These are phyloP conservation scores for Mycosphaerelloides madeirae DNA, from an alignment of 2,329 filamentous ascomycete species.

Conservation along the genomic window DNA sequence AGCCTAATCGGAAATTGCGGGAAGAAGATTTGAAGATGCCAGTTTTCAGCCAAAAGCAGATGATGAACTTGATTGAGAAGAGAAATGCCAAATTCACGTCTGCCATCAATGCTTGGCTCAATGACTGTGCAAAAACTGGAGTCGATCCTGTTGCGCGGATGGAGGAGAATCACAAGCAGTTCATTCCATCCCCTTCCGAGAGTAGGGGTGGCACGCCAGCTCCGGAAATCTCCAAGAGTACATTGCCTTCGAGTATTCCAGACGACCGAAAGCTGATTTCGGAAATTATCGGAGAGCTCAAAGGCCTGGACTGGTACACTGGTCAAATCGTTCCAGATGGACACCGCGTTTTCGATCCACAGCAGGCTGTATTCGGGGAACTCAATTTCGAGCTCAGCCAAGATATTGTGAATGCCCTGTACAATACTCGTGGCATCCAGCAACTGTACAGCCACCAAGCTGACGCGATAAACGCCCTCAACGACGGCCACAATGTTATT, in stretches of 20 bases:
- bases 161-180: slow-evolving; percentile 53
- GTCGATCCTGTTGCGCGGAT: slow-evolving; percentile 66
- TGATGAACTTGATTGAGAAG: slow-evolving; percentile 84
- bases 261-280: slow-evolving; percentile 72
- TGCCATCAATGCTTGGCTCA: slow-evolving; percentile 72
- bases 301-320: slow-evolving; percentile 78
- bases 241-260: slow-evolving; percentile 68
- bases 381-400: slow-evolving; percentile 84
- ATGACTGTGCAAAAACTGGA: slow-evolving; percentile 60
- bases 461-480: slow-evolving; percentile 83
- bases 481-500: slow-evolving; percentile 80
- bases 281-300: slow-evolving; percentile 81
- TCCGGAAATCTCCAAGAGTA: slow-evolving; percentile 36
- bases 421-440: slow-evolving; percentile 83
- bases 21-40: slow-evolving; percentile 86
- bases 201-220: slow-evolving; percentile 41
- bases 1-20: slow-evolving; percentile 61
- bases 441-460: slow-evolving; percentile 87
- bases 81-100: slow-evolving; percentile 77
- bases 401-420: slow-evolving; percentile 88
- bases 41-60: slow-evolving; percentile 86
- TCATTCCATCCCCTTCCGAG: slow-evolving; percentile 58
- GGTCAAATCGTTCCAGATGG: slow-evolving; percentile 91
- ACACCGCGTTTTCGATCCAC: slow-evolving; percentile 83
- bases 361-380: slow-evolving; percentile 75